These are phyloP conservation scores for Chlorokybus atmophyticus DNA, from an alignment of 139 green algal genomes.

Conservation along the genomic window DNA sequence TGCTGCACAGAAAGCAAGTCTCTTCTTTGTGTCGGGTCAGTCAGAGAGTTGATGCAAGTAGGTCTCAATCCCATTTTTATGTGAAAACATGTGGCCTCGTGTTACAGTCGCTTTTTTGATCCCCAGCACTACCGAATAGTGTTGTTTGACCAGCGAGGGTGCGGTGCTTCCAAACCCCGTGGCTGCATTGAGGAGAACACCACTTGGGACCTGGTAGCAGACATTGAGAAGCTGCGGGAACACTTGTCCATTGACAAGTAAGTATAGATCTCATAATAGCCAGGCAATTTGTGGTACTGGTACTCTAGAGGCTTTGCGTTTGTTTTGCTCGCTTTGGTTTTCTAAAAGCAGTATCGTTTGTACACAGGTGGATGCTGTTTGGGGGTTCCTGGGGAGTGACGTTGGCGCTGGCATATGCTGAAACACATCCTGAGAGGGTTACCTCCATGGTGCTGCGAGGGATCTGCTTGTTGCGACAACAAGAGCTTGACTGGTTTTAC, in stretches of 20 bases:
- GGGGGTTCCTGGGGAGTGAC: constrained; percentile 56
- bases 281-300: neutral
- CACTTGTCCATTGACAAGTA: constrained; percentile 29
- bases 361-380: constrained; percentile 42
- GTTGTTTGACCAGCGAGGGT: constrained; percentile 55
- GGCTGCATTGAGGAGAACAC: constrained; percentile 45
- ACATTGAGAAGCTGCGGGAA: constrained; percentile 42
- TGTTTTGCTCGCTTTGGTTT: neutral
- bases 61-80: too few relatives aligned
- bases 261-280: constrained; percentile 6
- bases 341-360: too few relatives aligned
- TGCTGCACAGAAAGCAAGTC: too few relatives aligned
- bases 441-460: constrained; percentile 43
- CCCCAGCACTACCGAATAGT: constrained; percentile 40
- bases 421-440: constrained; percentile 32
- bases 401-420: constrained; percentile 47
- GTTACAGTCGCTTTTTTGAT: constrained; percentile 55
- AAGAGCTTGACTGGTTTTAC: constrained; percentile 59
- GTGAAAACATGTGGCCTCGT: too few relatives aligned
- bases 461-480: constrained; percentile 49
- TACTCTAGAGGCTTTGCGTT: neutral
- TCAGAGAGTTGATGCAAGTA: too few relatives aligned
- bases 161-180: constrained; percentile 32
- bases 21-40: too few relatives aligned
- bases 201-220: constrained; percentile 37